Conservation (phyloP, 345 rosid species). For the Kandelia obovata region DNA sequence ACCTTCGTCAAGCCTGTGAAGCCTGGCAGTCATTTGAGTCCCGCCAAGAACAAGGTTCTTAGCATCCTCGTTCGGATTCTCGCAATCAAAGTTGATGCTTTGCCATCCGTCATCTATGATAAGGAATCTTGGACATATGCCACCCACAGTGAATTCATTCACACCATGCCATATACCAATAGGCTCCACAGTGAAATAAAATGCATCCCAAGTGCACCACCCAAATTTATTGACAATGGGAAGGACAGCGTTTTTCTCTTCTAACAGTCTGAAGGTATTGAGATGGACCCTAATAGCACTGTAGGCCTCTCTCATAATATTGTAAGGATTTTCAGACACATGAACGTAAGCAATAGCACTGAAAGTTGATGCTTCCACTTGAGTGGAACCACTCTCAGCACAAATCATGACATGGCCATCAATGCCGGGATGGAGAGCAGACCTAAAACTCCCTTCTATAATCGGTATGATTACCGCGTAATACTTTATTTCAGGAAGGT, state of each 20-base stretch:
- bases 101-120: slow-evolving; percentile 95
- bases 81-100: slow-evolving; percentile 54
- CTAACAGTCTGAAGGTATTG: slow-evolving; percentile 71
- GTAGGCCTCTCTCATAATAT: slow-evolving; percentile 73
- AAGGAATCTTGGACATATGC: slow-evolving; percentile 63
- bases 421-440: slow-evolving; percentile 59
- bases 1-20: slow-evolving; percentile 58
- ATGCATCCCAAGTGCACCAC: slow-evolving; percentile 98
- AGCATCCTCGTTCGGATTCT: slow-evolving; percentile 39
- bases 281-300: slow-evolving; percentile 68
- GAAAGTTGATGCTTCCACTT: slow-evolving; percentile 48
- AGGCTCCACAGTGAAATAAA: slow-evolving; percentile 80
- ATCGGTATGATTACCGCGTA: slow-evolving; percentile 60
- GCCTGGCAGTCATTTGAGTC: slow-evolving; percentile 78
- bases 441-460: slow-evolving; percentile 65
- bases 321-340: slow-evolving; percentile 63
- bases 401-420: slow-evolving; percentile 51
- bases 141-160: slow-evolving; percentile 61
- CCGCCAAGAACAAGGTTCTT: slow-evolving; percentile 81
- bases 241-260: slow-evolving; percentile 58
- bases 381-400: slow-evolving; percentile 70
- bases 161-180: slow-evolving; percentile 71
- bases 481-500: slow-evolving; percentile 56
- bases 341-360: slow-evolving; percentile 70
- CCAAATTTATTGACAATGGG: slow-evolving; percentile 68